Conservation (phyloP, 2,329 filamentous ascomycete species). For the Macrophomina tecta region DNA sequence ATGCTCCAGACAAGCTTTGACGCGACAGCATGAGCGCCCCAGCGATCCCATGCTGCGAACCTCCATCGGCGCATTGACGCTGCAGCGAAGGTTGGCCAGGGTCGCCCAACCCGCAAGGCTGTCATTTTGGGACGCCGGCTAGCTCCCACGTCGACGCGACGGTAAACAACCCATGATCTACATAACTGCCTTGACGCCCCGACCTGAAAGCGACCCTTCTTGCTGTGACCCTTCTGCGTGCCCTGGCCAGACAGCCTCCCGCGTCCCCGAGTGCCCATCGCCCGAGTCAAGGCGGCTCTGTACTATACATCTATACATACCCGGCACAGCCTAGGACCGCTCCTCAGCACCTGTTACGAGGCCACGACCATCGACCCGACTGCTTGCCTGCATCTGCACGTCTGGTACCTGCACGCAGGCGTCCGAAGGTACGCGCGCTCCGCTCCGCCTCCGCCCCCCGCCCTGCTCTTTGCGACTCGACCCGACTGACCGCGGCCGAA, state of each 20-base stretch:
- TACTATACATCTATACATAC: conserved; percentile 30
- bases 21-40: conserved; percentile 38
- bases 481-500: conserved; percentile 18
- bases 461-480: neutral
- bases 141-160: conserved; percentile 34
- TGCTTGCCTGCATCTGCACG: conserved; percentile 24
- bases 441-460: conserved; percentile 18
- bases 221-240: conserved; percentile 29
- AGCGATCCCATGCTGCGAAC: conserved; percentile 36
- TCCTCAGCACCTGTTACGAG: conserved; percentile 26
- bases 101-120: conserved; percentile 40
- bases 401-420: conserved; percentile 28
- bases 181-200: conserved; percentile 39
- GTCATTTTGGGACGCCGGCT: conserved; percentile 36
- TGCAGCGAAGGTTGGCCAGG: conserved; percentile 32
- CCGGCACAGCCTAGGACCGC: conserved; percentile 14
- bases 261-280: conserved; percentile 24
- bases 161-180: conserved; percentile 36
- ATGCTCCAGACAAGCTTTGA: conserved; percentile 37
- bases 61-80: conserved; percentile 26
- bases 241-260: conserved; percentile 33
- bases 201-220: conserved; percentile 27
- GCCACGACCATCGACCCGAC: conserved; percentile 18
- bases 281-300: conserved; percentile 26
- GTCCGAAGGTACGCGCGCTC: conserved; percentile 33